Base-by-base conservation (phyloP, 2,329 filamentous ascomycete species). In the Penicillium sp. region DNA sequence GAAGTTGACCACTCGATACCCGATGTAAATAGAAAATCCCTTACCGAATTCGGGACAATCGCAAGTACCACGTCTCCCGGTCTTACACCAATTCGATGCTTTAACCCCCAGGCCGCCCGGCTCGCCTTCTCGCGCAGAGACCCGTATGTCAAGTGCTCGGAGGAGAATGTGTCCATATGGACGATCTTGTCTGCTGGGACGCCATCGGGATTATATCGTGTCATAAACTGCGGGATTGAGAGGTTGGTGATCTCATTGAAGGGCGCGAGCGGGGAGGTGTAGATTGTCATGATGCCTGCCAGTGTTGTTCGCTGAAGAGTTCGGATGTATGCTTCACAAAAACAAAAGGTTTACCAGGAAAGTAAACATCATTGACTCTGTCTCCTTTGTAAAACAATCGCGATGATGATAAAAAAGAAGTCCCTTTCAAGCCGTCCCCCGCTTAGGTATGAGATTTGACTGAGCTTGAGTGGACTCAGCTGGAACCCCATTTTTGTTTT, bases 151-250 rank as follows among this genome's bases (percentile, higher is more conserved):
- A 72, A 58, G 31, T 61, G 54, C 29, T 72, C 63, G 19, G 66
- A 49, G n/a, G 68, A 69, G 46, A 72, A 65, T 15, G 64, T 65
- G 35, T 72, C 70, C n/a, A 60, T 52, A 65, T 72, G 69, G 23
- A 72, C 66, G 15, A 71, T 52, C 47, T 72, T 72, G 1, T 68
- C 59, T 41, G 63, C 57, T 3, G 55, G 44, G n/a, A 70, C 67
- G 15, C 62, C 63, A 53, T 70, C 69, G 13, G 70, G 70, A 41
- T 72, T 72, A 60, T 71, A 70, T 31, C 60, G 56, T 9, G 66
- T 65, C 66, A 72, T 70, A 17, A 71, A 64, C 45, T 67, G 65
- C 5, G 70, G 58, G 58, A 72, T 66, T 7, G 69, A 71, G 21
- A 71, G 48, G 15, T 41, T 57, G 17, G 56, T 53, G n/a, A 50